These are phyloP conservation scores for Xylaria sp. DNA, from an alignment of 2,329 filamentous ascomycete species.

Conservation along the genomic window DNA sequence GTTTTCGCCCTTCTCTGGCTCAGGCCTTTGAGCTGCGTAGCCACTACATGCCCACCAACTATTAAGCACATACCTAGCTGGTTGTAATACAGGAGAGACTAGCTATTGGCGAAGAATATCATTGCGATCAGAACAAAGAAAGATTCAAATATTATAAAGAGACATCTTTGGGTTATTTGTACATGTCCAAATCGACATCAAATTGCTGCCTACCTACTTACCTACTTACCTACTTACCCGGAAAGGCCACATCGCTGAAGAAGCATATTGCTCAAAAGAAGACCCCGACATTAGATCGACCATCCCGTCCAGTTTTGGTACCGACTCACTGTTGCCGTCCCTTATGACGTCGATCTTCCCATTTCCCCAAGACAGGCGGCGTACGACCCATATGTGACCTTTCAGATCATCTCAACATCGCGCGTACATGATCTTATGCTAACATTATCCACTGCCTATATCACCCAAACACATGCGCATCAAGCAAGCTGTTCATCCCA, in stretches of 20 bases:
- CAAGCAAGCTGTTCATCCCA: not conserved
- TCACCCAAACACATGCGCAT: no score
- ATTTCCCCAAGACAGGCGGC: not conserved
- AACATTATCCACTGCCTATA: not conserved
- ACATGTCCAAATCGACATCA: no score
- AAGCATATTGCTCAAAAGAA: not conserved
- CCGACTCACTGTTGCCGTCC: no score
- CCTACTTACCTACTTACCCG: no score
- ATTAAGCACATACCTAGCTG: no score
- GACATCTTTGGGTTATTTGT: not conserved
- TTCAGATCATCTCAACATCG: not conserved
- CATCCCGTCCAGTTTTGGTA: not conserved
- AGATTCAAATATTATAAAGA: no score
- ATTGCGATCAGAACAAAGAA: no score
- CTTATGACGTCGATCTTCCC: slow-evolving; percentile 21
- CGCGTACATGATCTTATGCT: not conserved
- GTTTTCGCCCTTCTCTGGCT: no score
- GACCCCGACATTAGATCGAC: not conserved
- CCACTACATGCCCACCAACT: no score
- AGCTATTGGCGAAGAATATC: not conserved
- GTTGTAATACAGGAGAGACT: no score
- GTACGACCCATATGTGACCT: not conserved
- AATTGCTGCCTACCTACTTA: no score
- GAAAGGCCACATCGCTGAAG: not conserved
- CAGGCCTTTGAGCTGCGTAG: no score